A percentile compares a stretch with the other conserved stretches of the same genome.
Evolutionary conservation across 2,329 filamentous ascomycete species (phyloP).

Genomic region (Fusarium sp.): DNA sequence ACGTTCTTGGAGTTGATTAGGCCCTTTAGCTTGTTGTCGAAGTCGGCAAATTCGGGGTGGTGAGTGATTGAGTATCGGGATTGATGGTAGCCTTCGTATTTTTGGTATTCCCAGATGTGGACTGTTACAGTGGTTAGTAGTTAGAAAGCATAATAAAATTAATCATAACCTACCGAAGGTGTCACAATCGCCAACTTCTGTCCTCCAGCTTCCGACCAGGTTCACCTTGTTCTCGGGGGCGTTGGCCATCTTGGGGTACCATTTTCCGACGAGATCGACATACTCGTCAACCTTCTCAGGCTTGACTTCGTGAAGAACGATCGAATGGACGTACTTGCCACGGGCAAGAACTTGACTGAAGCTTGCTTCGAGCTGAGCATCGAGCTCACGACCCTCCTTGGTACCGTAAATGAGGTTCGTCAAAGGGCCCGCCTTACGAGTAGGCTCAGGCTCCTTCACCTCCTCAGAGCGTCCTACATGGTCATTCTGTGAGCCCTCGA

Average conservation of each 20-base stretch:
- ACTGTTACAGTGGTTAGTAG: constrained; percentile 64
- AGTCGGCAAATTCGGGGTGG: constrained; percentile 84
- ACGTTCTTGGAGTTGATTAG: constrained; percentile 86
- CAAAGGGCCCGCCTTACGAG: constrained; percentile 77
- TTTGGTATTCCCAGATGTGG: constrained; percentile 99
- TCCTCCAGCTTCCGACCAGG: constrained; percentile 97
- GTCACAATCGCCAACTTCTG: constrained; percentile 95
- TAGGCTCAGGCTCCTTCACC: constrained; percentile 62
- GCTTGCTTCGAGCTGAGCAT: constrained; percentile 93
- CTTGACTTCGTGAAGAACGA: constrained; percentile 95
- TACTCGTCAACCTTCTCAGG: constrained; percentile 97
- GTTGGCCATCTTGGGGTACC: constrained; percentile 91
- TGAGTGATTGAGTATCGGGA: constrained; percentile 86
- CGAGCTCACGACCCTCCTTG: constrained; percentile 91
- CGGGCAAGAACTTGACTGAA: constrained; percentile 95
- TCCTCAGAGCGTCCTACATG: constrained; percentile 61
- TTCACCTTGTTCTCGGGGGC: constrained; percentile 92
- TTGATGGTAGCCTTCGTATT: constrained; percentile 94
- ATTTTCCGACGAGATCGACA: constrained; percentile 84
- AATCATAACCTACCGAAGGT: constrained; percentile 78
- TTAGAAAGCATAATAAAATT: neutral
- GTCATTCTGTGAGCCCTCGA: constrained; percentile 50
- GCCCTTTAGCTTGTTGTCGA: constrained; percentile 85
- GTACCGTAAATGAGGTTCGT: constrained; percentile 96
- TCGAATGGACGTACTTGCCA: constrained; percentile 98